Conservation (phyloP, 179 eudicot species). For the Amaranthus tricolor region DNA sequence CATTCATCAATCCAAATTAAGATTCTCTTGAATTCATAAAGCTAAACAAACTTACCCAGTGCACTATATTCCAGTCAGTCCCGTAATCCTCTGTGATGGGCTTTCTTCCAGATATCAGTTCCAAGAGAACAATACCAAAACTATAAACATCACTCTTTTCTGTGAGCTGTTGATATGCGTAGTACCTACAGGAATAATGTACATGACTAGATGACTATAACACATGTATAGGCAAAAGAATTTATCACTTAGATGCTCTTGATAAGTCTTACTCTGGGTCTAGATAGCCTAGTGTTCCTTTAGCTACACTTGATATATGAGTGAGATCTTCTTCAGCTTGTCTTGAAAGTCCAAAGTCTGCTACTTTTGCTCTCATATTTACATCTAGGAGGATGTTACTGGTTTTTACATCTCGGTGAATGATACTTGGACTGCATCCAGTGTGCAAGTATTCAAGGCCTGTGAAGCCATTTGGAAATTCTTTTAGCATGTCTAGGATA, state of each 20-base stretch:
- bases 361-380: conserved; percentile 97
- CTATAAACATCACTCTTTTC: conserved; percentile 93
- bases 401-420: conserved; percentile 96
- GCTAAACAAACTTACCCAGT: conserved; percentile 64
- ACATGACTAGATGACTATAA: conserved; percentile 4
- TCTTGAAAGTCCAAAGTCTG: conserved; percentile 93
- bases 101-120: conserved; percentile 90
- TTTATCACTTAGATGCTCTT: not conserved
- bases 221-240: not conserved
- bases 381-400: conserved; percentile 94
- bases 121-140: conserved; percentile 90
- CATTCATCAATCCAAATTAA: not conserved
- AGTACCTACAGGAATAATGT: conserved; percentile 50
- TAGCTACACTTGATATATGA: conserved; percentile 83
- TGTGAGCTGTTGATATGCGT: conserved; percentile 79
- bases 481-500: conserved; percentile 3
- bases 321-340: conserved; percentile 89
- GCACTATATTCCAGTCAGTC: conserved; percentile 89
- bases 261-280: conserved; percentile 81
- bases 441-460: conserved; percentile 96
- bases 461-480: conserved; percentile 22
- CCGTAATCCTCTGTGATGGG: conserved; percentile 85
- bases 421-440: conserved; percentile 95
- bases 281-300: conserved; percentile 91
- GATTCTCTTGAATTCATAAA: not conserved